Evolutionary conservation across 1,284 basidiomycete genomes (phyloP).

Genomic region (Trametes pubescens): DNA sequence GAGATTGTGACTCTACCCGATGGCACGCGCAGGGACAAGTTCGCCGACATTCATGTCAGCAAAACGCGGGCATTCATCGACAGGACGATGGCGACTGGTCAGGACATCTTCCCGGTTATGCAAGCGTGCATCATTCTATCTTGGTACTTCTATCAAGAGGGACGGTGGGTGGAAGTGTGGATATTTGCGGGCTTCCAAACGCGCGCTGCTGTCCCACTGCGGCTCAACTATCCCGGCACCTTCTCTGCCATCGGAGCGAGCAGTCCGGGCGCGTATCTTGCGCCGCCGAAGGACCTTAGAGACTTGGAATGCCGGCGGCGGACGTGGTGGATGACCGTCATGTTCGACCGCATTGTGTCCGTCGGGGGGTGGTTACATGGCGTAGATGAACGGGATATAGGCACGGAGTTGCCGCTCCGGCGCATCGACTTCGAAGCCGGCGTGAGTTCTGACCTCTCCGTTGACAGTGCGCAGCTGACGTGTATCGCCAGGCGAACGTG

Average conservation of each 20-base stretch:
- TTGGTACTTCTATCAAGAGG: slow-evolving; percentile 90
- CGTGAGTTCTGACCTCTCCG: slow-evolving; percentile 48
- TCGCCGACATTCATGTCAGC: slow-evolving; percentile 84
- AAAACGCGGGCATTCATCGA: slow-evolving; percentile 87
- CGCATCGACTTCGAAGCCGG: slow-evolving; percentile 76
- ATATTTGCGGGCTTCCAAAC: slow-evolving; percentile 86
- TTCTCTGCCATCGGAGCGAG: slow-evolving; percentile 66
- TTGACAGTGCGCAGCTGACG: slow-evolving; percentile 15
- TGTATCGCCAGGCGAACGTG: slow-evolving; percentile 44
- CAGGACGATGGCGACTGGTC: slow-evolving; percentile 83
- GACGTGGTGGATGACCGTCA: slow-evolving; percentile 88
- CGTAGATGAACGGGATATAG: slow-evolving; percentile 81
- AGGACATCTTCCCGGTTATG: slow-evolving; percentile 84
- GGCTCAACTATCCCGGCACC: slow-evolving; percentile 83
- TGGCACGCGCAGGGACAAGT: slow-evolving; percentile 77
- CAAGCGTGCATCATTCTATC: slow-evolving; percentile 85
- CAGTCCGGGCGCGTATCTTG: slow-evolving; percentile 79
- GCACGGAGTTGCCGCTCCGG: slow-evolving; percentile 80
- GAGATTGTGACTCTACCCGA: slow-evolving; percentile 71
- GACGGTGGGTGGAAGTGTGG: slow-evolving; percentile 91
- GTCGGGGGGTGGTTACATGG: slow-evolving; percentile 90
- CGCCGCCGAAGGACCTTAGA: slow-evolving; percentile 74
- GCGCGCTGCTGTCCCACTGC: slow-evolving; percentile 83
- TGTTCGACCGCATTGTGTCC: slow-evolving; percentile 85
- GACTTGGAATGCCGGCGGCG: slow-evolving; percentile 80